Percentiles rank a stretch among this genome's conserved stretches.
phyloP scores from a whole-genome alignment of 371 early-diverging fungal genomes.

The Mucor irregularis region DNA sequence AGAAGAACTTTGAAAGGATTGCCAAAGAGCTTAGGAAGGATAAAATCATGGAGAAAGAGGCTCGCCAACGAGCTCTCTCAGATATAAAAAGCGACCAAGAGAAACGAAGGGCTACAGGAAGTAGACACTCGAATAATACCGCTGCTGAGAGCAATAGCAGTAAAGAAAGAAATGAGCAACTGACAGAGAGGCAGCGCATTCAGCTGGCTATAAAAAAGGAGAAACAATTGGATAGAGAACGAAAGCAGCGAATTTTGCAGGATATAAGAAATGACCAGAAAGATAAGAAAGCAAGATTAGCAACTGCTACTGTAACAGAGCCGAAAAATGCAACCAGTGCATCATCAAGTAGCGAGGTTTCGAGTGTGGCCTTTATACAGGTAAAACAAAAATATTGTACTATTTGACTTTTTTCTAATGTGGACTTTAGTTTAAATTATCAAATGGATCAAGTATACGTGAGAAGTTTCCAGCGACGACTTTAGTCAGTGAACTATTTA shows the following conservation, averaged over 20 bases:
- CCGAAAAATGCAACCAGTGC: no score
- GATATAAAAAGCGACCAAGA: slow-evolving; percentile 35
- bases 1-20: slow-evolving; percentile 6
- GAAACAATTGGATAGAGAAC: neutral
- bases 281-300: neutral
- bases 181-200: neutral
- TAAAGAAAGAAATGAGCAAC: neutral
- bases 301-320: neutral
- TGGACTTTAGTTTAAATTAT: slow-evolving; percentile 27
- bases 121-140: neutral
- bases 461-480: slow-evolving; percentile 21
- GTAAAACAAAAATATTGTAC: neutral
- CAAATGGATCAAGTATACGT: slow-evolving; percentile 28
- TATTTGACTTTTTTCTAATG: neutral
- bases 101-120: slow-evolving; percentile 12
- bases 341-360: no score
- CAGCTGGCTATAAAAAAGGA: neutral
- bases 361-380: slow-evolving; percentile 30
- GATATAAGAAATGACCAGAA: neutral
- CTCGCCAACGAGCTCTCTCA: slow-evolving; percentile 13
- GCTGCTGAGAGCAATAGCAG: neutral
- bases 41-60: slow-evolving; percentile 18
- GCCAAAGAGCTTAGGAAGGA: slow-evolving; percentile 8
- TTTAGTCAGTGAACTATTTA: slow-evolving; percentile 5
- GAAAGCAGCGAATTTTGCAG: neutral